Evolutionary conservation across 2,329 filamentous ascomycete species (phyloP), one percentile per base, ranked within the genome.

Genomic region (Plenodomus lindquistii): DNA sequence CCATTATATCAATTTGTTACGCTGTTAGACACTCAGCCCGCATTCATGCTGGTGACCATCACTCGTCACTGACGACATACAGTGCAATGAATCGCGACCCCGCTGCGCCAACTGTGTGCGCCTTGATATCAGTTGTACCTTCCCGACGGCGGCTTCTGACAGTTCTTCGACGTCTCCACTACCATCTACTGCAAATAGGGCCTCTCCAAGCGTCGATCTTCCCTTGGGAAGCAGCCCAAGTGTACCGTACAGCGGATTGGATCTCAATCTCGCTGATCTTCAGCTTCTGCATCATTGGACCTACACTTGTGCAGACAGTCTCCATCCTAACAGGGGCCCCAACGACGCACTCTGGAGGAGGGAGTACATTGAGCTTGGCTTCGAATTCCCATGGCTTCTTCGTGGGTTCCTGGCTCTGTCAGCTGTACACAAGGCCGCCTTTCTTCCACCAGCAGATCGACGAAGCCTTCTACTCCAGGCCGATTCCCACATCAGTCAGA

Each of bases 31-130:
- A 20, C n/a, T 40, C 31, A 45, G 38, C 39, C 34, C 15, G 15
- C 27, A 15, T 31, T 31, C 11, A n/a, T n/a, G n/a, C n/a, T n/a
- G n/a, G n/a, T n/a, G n/a, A n/a, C n/a, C n/a, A n/a, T n/a, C n/a
- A 22, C 16, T 19, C 20, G 17, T 17, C 41, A 27, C 51, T 51
- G 40, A 55, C 48, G 16, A 18, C 31, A 1, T 42, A n/a, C 41
- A 70, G 66, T 70, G 67, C 42, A 66, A 67, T 40, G 67, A 70
- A 48, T 51, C 45, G 18, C 60, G 60, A 19, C 67, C 67, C 29
- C 57, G 62, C 35, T 70, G 67, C 40, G 59, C 50, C 5, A 69
- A 68, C 35, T 70, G 67, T 42, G 46, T 63, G 8, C 62, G 67
- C 27, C 38, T 69, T 9, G 60, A 67, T 13, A 67, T 68, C n/a